Evolutionary conservation across 768 basidiomycete species (phyloP), one percentile per base, ranked within the genome.

Genomic region (Nevesoporus exiguus): DNA sequence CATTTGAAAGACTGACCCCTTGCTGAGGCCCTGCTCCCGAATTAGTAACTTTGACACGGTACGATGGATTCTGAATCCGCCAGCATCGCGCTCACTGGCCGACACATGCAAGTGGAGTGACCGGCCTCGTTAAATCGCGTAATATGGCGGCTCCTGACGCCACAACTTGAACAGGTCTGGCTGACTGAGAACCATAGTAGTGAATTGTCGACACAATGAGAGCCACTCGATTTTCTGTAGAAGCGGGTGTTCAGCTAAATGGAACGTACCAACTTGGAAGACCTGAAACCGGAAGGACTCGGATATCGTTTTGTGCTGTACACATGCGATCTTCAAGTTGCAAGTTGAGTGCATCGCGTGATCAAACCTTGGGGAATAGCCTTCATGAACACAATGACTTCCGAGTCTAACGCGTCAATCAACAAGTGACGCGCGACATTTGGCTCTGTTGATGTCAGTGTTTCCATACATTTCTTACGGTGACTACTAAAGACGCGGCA

Each of bases 31-130:
- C 13, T 30, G 17, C 21, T 3, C 47, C 36, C n/a, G 25, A 51
- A 51, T 61, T 51, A 56, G 47, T 15, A 49, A 37, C 27, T 10
- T 37, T 41, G 37, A 43, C 24, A 22, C 21, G 21, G 14, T 36
- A 47, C 44, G n/a, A 21, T 22, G 48, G 46, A 50, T 29, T n/a
- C 40, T 29, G 13, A 34, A n/a, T 34, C n/a, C 42, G 31, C 19
- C 30, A 37, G 3, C 21, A 40, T 15, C 30, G 42, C 33, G 36
- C 19, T 43, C 15, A 46, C 14, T 40, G 31, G 31, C 11, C 25
- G 46, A 34, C 46, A 41, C 40, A 15, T 30, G 40, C 49, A 19
- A 41, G 49, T 22, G 19, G 39, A 21, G 17, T 47, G 27, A 36
- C 29, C 22, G 33, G 33, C 40, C 33, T 44, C 40, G 42, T 52